phyloP scores from a whole-genome alignment of 2,329 filamentous ascomycete species.

The Cryphonectria japonica region DNA sequence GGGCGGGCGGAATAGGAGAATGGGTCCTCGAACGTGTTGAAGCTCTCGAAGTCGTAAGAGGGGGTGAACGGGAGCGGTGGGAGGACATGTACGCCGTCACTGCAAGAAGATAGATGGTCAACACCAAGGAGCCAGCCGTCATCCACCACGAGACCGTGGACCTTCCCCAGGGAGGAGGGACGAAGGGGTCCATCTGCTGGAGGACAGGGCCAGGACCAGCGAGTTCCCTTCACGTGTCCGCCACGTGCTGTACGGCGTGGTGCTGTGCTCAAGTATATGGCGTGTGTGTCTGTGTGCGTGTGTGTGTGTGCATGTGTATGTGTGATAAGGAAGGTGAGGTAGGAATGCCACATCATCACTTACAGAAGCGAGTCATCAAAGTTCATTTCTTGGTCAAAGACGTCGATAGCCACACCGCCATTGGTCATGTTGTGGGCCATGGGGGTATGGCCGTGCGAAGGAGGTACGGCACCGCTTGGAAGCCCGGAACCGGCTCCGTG shows the following conservation, averaged over 20 bases:
- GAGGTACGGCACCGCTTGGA: conserved; percentile 16
- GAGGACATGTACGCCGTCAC: conserved; percentile 49
- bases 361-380: conserved; percentile 64
- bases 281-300: neutral
- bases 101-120: conserved; percentile 32
- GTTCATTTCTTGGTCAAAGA: conserved; percentile 55
- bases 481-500: conserved; percentile 44
- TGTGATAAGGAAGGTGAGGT: neutral
- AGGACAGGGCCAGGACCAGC: neutral
- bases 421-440: conserved; percentile 22
- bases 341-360: conserved; percentile 32
- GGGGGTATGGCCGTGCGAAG: conserved; percentile 18
- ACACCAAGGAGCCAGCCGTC: neutral
- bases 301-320: no score
- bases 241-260: neutral
- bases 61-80: conserved; percentile 58
- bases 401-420: conserved; percentile 44
- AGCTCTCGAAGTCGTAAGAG: conserved; percentile 63
- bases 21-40: conserved; percentile 67
- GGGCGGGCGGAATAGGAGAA: conserved; percentile 60
- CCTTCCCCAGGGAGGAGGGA: neutral
- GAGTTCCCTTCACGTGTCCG: conserved; percentile 3
- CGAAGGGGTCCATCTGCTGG: neutral
- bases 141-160: neutral
- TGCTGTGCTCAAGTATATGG: neutral